Evolutionary conservation across 306 rosid genomes (phyloP), one percentile per base, ranked within the genome.

Genomic region (Macrotyloma uniflorum): DNA sequence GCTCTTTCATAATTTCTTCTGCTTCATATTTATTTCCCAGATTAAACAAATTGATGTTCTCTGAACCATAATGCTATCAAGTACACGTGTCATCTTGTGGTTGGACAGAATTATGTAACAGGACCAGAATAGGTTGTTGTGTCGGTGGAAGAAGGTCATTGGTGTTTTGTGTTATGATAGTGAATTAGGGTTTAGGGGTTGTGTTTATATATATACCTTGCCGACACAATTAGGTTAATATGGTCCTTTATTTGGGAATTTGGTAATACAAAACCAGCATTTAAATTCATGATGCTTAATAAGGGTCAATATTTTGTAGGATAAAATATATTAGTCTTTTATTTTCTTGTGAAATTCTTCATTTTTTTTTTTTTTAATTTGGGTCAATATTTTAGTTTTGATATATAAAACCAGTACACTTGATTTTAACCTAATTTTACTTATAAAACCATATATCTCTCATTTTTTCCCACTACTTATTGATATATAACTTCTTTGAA

Each of bases 141-240:
- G 82, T 78, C 70, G 82, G 75, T 77, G 81, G 67, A 70, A 20
- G 47, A 16, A 3, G 49, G n/a, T n/a, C n/a, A n/a, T n/a, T n/a
- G 54, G 24, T 1, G 66, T 77, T 36, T 24, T 46, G 0, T 8
- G 12, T 11, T 2, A 2, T 57, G 4, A 7, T 13, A 3, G 1
- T 20, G 11, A 49, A 33, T 35, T 14, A 15, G 30, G 26, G 28
- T 62, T 42, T 36, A 6, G 47, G 14, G 14, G 12, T 40, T 40
- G 4, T 40, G 15, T 40, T 9, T 5, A 3, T 32, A 40, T 11
- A 0, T 18, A 40, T 36, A 4, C 40, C 32, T n/a, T 30, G 59
- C 79, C 79, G 79, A 74, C 69, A 74, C 6, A 5, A 9, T 23
- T 33, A n/a, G 8, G 3, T 33, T 0, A 8, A 40, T 40, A 13